Percentiles rank a stretch among this genome's conserved stretches.
Conservation (phyloP, 2,329 filamentous ascomycete species). For the Arthrobotrys conoides region DNA sequence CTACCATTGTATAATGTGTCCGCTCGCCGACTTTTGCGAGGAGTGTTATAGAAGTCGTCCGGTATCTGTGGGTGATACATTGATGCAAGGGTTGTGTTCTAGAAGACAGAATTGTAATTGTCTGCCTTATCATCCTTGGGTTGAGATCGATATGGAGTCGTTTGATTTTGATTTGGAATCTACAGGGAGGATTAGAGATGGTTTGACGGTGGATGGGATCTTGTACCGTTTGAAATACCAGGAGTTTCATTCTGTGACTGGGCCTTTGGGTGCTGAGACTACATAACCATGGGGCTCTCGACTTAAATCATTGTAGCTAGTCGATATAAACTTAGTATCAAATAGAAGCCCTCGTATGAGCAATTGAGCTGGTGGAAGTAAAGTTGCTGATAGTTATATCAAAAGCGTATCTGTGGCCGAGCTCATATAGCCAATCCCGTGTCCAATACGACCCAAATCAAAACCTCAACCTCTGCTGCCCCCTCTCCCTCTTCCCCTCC, state of each 20-base stretch:
- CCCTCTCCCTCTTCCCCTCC: background rate
- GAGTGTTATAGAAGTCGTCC: background rate
- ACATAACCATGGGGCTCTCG: too few relatives aligned
- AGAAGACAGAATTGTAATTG: constrained; percentile 7
- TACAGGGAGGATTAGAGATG: background rate
- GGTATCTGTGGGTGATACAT: too few relatives aligned
- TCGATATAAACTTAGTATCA: too few relatives aligned
- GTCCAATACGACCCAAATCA: background rate
- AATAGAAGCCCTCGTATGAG: too few relatives aligned
- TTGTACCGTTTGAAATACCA: background rate
- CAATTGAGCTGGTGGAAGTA: too few relatives aligned
- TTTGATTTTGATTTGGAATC: background rate
- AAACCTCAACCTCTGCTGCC: constrained; percentile 10
- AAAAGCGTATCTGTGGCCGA: too few relatives aligned
- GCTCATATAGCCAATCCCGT: too few relatives aligned
- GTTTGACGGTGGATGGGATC: background rate
- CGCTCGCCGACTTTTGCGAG: constrained; percentile 15
- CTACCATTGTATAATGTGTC: constrained; percentile 18
- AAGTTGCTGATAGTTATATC: too few relatives aligned
- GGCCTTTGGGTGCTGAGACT: background rate
- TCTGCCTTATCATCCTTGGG: constrained; percentile 20
- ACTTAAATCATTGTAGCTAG: too few relatives aligned
- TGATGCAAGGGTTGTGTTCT: background rate
- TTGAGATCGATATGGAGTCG: constrained; percentile 5
- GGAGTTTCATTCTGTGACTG: background rate